Evolutionary conservation across 2,329 filamentous ascomycete species (phyloP).

Genomic region (Hypomyces rosellus): DNA sequence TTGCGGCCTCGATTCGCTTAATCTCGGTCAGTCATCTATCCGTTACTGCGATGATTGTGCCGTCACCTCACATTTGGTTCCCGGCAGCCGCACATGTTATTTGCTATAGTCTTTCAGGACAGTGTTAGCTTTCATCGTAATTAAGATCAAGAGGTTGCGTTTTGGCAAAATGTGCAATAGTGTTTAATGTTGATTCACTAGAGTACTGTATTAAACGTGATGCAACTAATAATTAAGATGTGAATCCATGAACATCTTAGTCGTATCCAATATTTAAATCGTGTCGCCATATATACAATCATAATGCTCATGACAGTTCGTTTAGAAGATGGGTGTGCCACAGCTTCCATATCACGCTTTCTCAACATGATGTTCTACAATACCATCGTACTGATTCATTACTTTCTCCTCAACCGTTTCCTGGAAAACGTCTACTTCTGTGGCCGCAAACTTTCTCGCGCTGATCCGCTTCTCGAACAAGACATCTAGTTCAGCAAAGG

Average conservation of each 20-base stretch:
- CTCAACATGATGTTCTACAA: slow-evolving; percentile 15
- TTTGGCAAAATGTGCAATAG: neutral
- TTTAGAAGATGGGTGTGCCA: neutral
- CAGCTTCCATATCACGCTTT: slow-evolving; percentile 1
- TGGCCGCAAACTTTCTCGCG: slow-evolving; percentile 64
- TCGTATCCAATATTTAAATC: too few species aligned
- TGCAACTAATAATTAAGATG: too few species aligned
- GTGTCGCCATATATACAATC: neutral
- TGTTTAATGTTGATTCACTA: neutral
- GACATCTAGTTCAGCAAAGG: slow-evolving; percentile 80
- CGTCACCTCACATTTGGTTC: neutral
- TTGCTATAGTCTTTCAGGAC: neutral
- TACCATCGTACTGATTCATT: slow-evolving; percentile 42
- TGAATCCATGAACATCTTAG: too few species aligned
- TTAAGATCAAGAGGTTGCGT: neutral
- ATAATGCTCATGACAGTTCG: neutral
- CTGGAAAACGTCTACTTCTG: slow-evolving; percentile 50
- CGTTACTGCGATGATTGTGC: neutral
- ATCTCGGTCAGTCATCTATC: neutral
- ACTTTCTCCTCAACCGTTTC: slow-evolving; percentile 43
- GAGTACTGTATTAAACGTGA: too few species aligned
- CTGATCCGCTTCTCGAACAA: slow-evolving; percentile 69
- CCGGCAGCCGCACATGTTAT: slow-evolving; percentile 1
- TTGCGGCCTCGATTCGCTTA: neutral
- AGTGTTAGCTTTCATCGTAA: slow-evolving; percentile 3